Conservation (phyloP, 331 rosid genomes). For the Malus hybrid region DNA sequence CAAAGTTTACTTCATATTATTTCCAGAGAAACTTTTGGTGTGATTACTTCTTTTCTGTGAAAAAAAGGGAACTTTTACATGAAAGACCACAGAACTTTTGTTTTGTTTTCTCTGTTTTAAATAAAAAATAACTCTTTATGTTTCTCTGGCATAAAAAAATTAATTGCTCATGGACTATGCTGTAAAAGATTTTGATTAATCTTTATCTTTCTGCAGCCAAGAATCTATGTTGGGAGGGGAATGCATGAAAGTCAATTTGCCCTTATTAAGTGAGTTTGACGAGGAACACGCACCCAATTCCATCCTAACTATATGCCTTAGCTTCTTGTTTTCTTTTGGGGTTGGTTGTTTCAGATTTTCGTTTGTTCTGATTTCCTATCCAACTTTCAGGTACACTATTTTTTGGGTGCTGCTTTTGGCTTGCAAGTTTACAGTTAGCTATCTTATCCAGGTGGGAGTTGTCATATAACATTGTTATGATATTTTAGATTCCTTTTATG, state of each 20-base stretch:
- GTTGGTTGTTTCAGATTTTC: slow-evolving; percentile 1
- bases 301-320: background rate
- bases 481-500: slow-evolving; percentile 2
- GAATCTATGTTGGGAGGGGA: slow-evolving; percentile 89
- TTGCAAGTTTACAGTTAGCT: slow-evolving; percentile 47
- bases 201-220: slow-evolving; percentile 51
- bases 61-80: background rate
- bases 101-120: background rate
- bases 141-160: background rate
- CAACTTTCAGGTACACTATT: slow-evolving; percentile 41
- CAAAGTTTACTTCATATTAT: background rate
- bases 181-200: slow-evolving; percentile 10
- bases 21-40: background rate
- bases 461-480: background rate
- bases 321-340: background rate
- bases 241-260: slow-evolving; percentile 95
- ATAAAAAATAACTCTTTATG: background rate
- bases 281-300: background rate
- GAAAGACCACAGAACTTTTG: background rate
- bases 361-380: background rate
- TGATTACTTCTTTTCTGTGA: background rate
- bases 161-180: background rate
- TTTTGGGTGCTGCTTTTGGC: slow-evolving; percentile 45
- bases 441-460: slow-evolving; percentile 36
- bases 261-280: slow-evolving; percentile 67